phyloP scores from a whole-genome alignment of 2,329 filamentous ascomycete species.

The Orbilia ellipsospora region DNA sequence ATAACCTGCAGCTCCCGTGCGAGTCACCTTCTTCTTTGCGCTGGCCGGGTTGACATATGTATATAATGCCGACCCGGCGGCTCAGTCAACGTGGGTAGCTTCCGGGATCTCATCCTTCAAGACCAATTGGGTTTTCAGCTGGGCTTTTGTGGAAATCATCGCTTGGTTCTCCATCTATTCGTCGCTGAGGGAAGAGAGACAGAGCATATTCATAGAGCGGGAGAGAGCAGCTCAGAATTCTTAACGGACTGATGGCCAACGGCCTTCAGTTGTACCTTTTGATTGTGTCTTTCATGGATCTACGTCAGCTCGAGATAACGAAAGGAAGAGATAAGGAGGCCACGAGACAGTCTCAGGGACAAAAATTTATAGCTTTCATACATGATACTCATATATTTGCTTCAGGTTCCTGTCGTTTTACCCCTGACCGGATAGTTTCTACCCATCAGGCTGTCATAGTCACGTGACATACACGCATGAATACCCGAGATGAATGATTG shows the following conservation, averaged over 20 bases:
- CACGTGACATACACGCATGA: too few relatives aligned
- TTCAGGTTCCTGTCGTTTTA: too few relatives aligned
- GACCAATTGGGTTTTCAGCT: constrained; percentile 53
- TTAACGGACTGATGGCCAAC: too few relatives aligned
- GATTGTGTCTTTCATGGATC: too few relatives aligned
- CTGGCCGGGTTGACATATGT: constrained; percentile 44
- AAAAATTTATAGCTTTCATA: too few relatives aligned
- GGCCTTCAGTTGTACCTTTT: too few relatives aligned
- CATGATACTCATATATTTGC: too few relatives aligned
- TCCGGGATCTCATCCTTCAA: constrained; percentile 35
- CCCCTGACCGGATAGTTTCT: neutral
- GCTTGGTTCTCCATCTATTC: constrained; percentile 52
- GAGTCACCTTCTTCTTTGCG: constrained; percentile 49
- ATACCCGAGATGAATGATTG: too few relatives aligned
- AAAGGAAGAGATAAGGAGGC: too few relatives aligned
- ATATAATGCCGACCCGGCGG: constrained; percentile 30
- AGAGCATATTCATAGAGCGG: constrained; percentile 43
- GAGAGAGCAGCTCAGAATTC: constrained; percentile 20
- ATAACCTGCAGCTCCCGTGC: constrained; percentile 25
- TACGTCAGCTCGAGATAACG: too few relatives aligned
- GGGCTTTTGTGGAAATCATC: constrained; percentile 49
- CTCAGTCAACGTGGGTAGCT: constrained; percentile 23
- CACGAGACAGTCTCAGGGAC: too few relatives aligned
- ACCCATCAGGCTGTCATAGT: too few relatives aligned
- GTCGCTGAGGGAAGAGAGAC: constrained; percentile 44